Percentiles rank a stretch among this genome's conserved stretches.
These are phyloP conservation scores for Mariannaea sp. DNA, from an alignment of 2,329 filamentous ascomycete species.

Conservation along the genomic window DNA sequence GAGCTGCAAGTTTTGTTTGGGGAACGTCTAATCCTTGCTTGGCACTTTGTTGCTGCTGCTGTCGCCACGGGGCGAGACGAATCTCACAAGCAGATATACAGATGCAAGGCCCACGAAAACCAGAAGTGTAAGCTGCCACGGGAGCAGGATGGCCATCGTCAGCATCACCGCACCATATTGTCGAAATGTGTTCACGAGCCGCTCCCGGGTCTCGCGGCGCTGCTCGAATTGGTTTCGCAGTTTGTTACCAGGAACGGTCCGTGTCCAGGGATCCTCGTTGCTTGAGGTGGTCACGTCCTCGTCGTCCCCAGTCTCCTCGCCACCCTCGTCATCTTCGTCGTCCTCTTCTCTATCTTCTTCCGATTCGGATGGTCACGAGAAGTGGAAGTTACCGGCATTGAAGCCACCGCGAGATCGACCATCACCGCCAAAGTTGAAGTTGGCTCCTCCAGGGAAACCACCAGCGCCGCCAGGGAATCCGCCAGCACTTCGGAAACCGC, in stretches of 20 bases:
- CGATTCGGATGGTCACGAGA: constrained; percentile 55
- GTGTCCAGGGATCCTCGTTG: constrained; percentile 29
- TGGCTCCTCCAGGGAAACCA: constrained; percentile 51
- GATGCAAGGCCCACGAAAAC: constrained; percentile 43
- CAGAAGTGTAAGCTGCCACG: constrained; percentile 47
- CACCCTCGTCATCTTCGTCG: constrained; percentile 31
- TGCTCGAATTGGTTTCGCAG: constrained; percentile 38
- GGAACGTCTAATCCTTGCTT: constrained; percentile 35
- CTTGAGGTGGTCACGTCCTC: constrained; percentile 29
- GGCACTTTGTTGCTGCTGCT: constrained; percentile 26
- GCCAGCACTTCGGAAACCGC: constrained; percentile 56
- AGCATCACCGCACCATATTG: constrained; percentile 49
- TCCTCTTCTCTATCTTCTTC: constrained; percentile 39
- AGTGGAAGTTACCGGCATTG: constrained; percentile 46
- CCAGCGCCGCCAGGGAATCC: constrained; percentile 56
- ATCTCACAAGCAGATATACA: constrained; percentile 49
- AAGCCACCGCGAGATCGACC: constrained; percentile 46
- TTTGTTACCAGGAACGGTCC: constrained; percentile 31
- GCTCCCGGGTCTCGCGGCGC: constrained; percentile 44
- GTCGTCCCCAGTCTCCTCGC: constrained; percentile 33
- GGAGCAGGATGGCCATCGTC: constrained; percentile 54
- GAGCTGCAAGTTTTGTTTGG: constrained; percentile 13
- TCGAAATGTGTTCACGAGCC: constrained; percentile 49
- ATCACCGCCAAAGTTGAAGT: constrained; percentile 60
- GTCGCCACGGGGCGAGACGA: constrained; percentile 32